Conservation (phyloP, 768 basidiomycete genomes). For the Nidularia pulvinata region DNA sequence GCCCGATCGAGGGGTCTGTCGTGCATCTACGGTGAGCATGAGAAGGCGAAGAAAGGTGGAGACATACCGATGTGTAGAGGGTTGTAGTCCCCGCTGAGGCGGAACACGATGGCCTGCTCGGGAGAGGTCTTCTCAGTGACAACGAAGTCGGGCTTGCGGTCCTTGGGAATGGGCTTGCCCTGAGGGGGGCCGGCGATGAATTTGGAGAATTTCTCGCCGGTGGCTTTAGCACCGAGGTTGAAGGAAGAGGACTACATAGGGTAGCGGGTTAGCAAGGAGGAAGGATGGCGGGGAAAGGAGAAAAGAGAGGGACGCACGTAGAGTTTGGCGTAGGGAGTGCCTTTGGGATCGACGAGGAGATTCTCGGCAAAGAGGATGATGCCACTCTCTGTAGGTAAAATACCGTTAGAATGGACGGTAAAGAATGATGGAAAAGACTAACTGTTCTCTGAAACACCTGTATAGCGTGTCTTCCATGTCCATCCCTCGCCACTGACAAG, state of each 20-base stretch:
- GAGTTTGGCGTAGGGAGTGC: conserved; percentile 59
- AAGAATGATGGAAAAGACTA: conserved; percentile 15
- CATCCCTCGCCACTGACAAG: conserved; percentile 77
- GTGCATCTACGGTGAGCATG: neutral
- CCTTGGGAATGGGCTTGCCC: conserved; percentile 60
- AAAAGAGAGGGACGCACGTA: conserved; percentile 36
- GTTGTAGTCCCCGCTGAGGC: conserved; percentile 80
- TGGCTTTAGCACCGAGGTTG: conserved; percentile 67
- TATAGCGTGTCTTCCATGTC: conserved; percentile 66
- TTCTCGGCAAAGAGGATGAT: conserved; percentile 71
- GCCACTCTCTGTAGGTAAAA: conserved; percentile 55
- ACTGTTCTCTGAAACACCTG: conserved; percentile 85
- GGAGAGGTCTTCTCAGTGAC: conserved; percentile 61
- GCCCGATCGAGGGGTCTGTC: conserved; percentile 73
- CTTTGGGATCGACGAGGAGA: conserved; percentile 60
- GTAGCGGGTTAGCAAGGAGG: neutral
- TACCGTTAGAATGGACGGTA: neutral
- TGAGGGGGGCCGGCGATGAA: conserved; percentile 58
- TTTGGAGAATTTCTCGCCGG: conserved; percentile 62
- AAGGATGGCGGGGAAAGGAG: neutral
- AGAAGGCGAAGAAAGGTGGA: neutral
- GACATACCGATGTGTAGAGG: conserved; percentile 69
- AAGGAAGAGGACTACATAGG: conserved; percentile 56
- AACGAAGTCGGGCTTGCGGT: conserved; percentile 59
- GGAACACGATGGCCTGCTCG: conserved; percentile 71